A percentile compares a stretch with the other conserved stretches of the same genome.
Conservation (phyloP, 2,329 filamentous ascomycete species). For the Paraphoma chrysanthemicola region DNA sequence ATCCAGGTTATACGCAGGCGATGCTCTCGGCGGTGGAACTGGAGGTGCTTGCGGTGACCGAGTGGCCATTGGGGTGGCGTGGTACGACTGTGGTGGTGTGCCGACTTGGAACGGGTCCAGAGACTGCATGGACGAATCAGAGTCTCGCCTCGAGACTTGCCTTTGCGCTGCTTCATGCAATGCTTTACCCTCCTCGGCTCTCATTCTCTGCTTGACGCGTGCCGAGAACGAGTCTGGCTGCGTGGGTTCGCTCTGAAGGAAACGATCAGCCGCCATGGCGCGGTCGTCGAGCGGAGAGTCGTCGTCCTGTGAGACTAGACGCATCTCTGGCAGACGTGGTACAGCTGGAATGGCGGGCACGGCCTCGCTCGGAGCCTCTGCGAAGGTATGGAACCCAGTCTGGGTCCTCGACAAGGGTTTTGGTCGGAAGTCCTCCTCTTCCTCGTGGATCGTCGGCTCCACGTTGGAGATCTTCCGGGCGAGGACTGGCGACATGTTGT, state of each 20-base stretch:
- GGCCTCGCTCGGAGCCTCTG: constrained; percentile 36
- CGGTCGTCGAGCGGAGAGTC: constrained; percentile 36
- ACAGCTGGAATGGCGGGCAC: constrained; percentile 51
- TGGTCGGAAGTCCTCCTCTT: constrained; percentile 60
- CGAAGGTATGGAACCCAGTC: constrained; percentile 56
- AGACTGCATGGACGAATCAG: constrained; percentile 32
- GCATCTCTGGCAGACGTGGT: constrained; percentile 38
- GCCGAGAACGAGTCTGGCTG: constrained; percentile 55
- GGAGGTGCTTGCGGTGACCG: constrained; percentile 27
- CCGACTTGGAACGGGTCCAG: constrained; percentile 34
- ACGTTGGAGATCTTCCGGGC: constrained; percentile 31
- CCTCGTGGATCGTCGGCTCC: constrained; percentile 39
- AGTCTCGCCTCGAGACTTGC: constrained; percentile 32
- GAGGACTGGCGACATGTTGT: constrained; percentile 30
- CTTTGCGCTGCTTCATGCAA: constrained; percentile 53
- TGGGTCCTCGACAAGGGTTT: constrained; percentile 64
- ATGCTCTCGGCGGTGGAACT: constrained; percentile 12
- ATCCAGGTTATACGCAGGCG: constrained; percentile 21
- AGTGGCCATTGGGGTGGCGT: constrained; percentile 18
- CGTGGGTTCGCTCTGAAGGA: constrained; percentile 37
- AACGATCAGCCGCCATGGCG: constrained; percentile 31
- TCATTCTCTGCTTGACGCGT: constrained; percentile 58
- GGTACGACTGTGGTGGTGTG: constrained; percentile 33
- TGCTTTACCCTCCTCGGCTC: constrained; percentile 59
- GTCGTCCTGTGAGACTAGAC: constrained; percentile 23